phyloP scores from a whole-genome alignment of 192 early-diverging fungal genomes.

The Podochytrium sp. region DNA sequence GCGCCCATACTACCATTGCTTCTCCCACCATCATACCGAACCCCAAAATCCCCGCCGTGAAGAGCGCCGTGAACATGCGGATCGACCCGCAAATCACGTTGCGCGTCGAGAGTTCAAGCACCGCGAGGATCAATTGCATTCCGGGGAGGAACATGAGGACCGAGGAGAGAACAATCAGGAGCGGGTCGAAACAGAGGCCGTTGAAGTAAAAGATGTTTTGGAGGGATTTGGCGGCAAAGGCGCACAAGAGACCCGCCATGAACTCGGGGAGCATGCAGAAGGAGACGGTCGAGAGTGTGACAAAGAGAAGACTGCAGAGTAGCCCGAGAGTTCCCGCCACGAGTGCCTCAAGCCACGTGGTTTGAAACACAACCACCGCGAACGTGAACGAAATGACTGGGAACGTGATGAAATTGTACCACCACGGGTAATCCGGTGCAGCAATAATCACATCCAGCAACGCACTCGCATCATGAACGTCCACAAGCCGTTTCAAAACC shows the following conservation, averaged over 20 bases:
- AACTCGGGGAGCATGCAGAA: slow-evolving; percentile 49
- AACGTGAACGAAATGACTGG: slow-evolving; percentile 40
- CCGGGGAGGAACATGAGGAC: slow-evolving; percentile 60
- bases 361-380: slow-evolving; percentile 43
- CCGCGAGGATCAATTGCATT: slow-evolving; percentile 76
- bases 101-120: slow-evolving; percentile 85
- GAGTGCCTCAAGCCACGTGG: slow-evolving; percentile 42
- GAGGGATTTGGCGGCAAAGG: slow-evolving; percentile 31
- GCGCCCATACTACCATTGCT: slow-evolving; percentile 19
- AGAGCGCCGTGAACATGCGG: slow-evolving; percentile 76
- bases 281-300: slow-evolving; percentile 21
- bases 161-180: slow-evolving; percentile 32
- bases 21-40: slow-evolving; percentile 42
- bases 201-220: neutral
- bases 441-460: slow-evolving; percentile 34
- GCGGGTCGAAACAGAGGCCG: slow-evolving; percentile 18
- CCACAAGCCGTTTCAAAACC: slow-evolving; percentile 26
- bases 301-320: slow-evolving; percentile 30
- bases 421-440: slow-evolving; percentile 8
- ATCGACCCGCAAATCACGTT: slow-evolving; percentile 87
- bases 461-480: slow-evolving; percentile 37
- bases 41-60: slow-evolving; percentile 69
- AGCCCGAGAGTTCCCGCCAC: slow-evolving; percentile 34
- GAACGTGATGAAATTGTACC: slow-evolving; percentile 33
- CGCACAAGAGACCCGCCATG: slow-evolving; percentile 24